Evolutionary conservation across 2,329 filamentous ascomycete genomes (phyloP).

Genomic region (Paraconiothyrium sp.): DNA sequence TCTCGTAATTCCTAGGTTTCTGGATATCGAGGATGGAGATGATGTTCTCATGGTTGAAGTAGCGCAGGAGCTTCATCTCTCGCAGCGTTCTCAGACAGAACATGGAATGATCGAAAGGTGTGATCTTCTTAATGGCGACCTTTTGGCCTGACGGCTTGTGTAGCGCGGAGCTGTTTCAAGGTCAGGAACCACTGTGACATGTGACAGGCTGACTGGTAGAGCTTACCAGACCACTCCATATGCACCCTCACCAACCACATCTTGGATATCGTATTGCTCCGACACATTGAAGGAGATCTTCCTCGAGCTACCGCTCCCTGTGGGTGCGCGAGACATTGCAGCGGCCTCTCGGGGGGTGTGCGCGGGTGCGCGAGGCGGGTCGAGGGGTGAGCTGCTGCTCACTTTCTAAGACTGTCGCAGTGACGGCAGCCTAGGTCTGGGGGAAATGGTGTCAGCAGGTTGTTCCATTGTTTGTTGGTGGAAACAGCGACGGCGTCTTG

Average conservation of each 20-base stretch:
- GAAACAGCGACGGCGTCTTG: constrained; percentile 24
- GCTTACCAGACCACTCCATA: constrained; percentile 98
- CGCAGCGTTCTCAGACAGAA: constrained; percentile 95
- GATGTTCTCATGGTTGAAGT: constrained; percentile 99
- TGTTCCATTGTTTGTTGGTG: constrained; percentile 33
- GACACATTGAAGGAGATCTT: constrained; percentile 99
- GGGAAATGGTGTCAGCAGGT: constrained; percentile 8
- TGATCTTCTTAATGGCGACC: constrained; percentile 99
- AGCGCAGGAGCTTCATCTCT: constrained; percentile 98
- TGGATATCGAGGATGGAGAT: constrained; percentile 99
- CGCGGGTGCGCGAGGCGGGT: constrained; percentile 30
- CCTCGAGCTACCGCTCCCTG: constrained; percentile 66
- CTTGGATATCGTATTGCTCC: constrained; percentile 99
- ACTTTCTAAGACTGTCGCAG: constrained; percentile 9
- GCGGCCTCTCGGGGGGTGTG: constrained; percentile 28
- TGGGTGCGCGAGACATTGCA: constrained; percentile 49
- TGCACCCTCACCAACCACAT: constrained; percentile 97
- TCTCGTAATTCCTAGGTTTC: constrained; percentile 94
- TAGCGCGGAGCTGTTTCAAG: constrained; percentile 78
- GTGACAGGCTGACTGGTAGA: constrained; percentile 12
- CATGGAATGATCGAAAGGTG: constrained; percentile 98
- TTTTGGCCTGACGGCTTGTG: constrained; percentile 99
- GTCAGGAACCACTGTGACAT: constrained; percentile 28
- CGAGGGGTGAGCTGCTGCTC: constrained; percentile 22
- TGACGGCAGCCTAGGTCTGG: constrained; percentile 3